Evolutionary conservation across 441 rosid species (phyloP), one percentile per base, ranked within the genome.

Genomic region (Erodium trifolium): DNA sequence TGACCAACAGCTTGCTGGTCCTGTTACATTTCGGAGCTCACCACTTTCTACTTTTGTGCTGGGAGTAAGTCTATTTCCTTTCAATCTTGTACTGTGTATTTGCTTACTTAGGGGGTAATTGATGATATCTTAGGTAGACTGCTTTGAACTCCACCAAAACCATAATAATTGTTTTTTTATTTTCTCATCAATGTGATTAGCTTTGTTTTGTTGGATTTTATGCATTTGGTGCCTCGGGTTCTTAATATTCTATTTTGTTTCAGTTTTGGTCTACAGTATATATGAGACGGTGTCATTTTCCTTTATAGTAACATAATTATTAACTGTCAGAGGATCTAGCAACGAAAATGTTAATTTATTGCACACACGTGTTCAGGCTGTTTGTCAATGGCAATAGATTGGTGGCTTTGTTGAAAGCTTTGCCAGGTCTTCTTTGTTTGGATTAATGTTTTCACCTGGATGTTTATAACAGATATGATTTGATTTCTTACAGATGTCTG

Each of bases 401-500:
- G 19, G 60, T 53, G 19, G 60, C 60, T 53, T 53, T 53, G 19
- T 53, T 53, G 60, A 53, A 53, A 53, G 18, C 9, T 53, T 53
- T 53, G 9, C 14, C 19, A 17, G 60, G 60, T 53, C 60, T 53
- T 17, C 60, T 53, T 53, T 14, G 13, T 17, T n/a, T 53, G 17
- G 4, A n/a, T 53, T 3, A 14, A n/a, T 53, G 60, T n/a, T 14
- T 53, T n/a, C 60, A 53, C 19, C 19, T 18, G 18, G 60, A 53
- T 53, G 19, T 53, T 53, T 53, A 53, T 53, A 53, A 53, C 60
- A 53, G 19, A 19, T 19, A 4, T 62, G 37, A 19, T 62, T 19
- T 62, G 11, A 62, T 53, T 14, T 73, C 76, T 62, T 78, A 76
- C 85, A 87, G 92, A 77, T 82, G 45, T 85, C 92, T 39, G 86